phyloP scores from a whole-genome alignment of 441 rosid species.

The Hypseocharis bilobata region DNA sequence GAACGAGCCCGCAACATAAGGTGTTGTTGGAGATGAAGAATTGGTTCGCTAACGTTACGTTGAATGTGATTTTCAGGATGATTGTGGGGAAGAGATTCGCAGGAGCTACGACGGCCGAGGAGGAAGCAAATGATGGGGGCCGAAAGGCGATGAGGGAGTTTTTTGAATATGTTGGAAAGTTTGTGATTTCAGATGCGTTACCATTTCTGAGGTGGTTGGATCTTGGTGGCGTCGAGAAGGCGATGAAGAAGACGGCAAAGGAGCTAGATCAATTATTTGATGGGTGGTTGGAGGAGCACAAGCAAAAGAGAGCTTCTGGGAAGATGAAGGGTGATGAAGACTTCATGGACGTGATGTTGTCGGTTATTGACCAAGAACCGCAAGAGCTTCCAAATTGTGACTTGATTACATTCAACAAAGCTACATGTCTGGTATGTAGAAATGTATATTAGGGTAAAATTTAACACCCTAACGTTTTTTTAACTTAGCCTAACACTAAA shows the following conservation, averaged over 20 bases:
- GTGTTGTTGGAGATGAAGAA: constrained; percentile 34
- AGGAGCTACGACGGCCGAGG: background rate
- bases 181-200: constrained; percentile 9
- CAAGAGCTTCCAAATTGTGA: background rate
- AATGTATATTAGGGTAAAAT: too few relatives aligned
- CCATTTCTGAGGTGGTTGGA: constrained; percentile 25
- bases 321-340: background rate
- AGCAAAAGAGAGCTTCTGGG: constrained; percentile 15
- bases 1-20: too few relatives aligned
- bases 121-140: background rate
- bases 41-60: constrained; percentile 28
- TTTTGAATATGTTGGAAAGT: background rate
- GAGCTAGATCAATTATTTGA: constrained; percentile 23
- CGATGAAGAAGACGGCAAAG: constrained; percentile 27
- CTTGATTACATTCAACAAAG: constrained; percentile 7
- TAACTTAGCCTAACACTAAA: too few relatives aligned
- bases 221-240: constrained; percentile 28
- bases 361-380: background rate
- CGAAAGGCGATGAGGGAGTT: background rate
- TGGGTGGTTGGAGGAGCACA: constrained; percentile 32
- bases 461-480: too few relatives aligned
- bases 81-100: constrained; percentile 25
- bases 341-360: constrained; percentile 12
- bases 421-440: constrained; percentile 14
- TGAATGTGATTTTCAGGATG: constrained; percentile 25